Conservation (phyloP, 345 rosid species). For the Pistacia integerrima region DNA sequence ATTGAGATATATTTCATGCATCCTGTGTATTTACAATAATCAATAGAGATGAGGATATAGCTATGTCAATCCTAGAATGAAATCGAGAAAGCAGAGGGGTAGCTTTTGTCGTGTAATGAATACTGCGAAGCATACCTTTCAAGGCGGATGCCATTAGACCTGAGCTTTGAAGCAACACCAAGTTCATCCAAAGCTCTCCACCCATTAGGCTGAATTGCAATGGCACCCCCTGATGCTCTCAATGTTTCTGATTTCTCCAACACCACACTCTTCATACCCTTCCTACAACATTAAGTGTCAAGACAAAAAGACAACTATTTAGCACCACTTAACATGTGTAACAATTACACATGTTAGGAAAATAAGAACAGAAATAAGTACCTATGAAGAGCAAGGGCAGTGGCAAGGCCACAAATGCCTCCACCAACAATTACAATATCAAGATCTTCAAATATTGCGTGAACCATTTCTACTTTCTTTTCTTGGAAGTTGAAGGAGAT, state of each 20-base stretch:
- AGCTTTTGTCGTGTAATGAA: too few species aligned
- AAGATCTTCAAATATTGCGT: background rate
- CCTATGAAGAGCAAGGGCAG: conserved; percentile 63
- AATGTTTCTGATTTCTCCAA: conserved; percentile 52
- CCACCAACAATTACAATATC: background rate
- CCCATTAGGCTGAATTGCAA: conserved; percentile 52
- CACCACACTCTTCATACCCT: conserved; percentile 55
- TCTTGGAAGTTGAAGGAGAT: too few species aligned
- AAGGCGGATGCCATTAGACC: conserved; percentile 35
- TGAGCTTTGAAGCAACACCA: conserved; percentile 49
- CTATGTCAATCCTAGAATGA: too few species aligned
- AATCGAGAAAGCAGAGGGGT: too few species aligned
- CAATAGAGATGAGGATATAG: too few species aligned
- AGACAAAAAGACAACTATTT: too few species aligned
- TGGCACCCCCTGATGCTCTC: conserved; percentile 50
- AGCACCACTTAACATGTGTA: too few species aligned
- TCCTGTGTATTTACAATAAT: too few species aligned
- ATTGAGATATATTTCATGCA: too few species aligned
- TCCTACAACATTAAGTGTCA: conserved; percentile 31
- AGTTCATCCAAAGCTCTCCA: conserved; percentile 67
- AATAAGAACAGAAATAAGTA: too few species aligned
- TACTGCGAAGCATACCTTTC: background rate
- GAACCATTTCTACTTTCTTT: background rate
- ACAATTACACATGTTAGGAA: too few species aligned
- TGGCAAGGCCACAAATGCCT: conserved; percentile 60